phyloP scores from a whole-genome alignment of 306 rosid genomes.

The Sechiopsis laciniata region DNA sequence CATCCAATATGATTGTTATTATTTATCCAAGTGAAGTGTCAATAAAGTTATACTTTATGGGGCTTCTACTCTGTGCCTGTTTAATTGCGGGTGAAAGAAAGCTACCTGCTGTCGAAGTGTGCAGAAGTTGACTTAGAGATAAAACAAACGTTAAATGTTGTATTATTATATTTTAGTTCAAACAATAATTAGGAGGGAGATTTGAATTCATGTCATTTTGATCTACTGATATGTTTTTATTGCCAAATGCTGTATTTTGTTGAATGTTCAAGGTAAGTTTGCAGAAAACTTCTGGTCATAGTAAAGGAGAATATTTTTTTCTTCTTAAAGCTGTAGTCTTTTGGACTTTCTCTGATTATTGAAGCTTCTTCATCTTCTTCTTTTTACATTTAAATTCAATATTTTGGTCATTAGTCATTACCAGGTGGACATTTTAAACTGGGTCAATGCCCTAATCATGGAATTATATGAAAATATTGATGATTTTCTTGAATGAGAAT shows the following conservation, averaged over 20 bases:
- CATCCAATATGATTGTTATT: not conserved
- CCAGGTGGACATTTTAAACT: not conserved
- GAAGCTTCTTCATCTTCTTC: not conserved
- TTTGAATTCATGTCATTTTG: too few species aligned
- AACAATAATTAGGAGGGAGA: too few species aligned
- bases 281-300: not conserved
- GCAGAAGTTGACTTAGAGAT: too few species aligned
- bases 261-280: not conserved
- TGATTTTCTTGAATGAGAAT: too few species aligned
- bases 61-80: not conserved
- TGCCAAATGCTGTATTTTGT: too few species aligned
- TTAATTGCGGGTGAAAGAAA: not conserved
- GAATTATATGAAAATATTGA: too few species aligned
- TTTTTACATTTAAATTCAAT: not conserved
- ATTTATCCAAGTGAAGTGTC: not conserved
- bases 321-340: not conserved
- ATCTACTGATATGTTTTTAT: too few species aligned
- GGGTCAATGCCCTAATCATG: not conserved
- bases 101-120: not conserved
- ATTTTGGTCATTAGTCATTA: not conserved
- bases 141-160: not conserved
- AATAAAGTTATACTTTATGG: not conserved
- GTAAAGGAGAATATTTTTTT: not conserved
- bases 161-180: too few species aligned
- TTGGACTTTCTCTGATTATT: not conserved